A percentile compares a stretch with the other conserved stretches of the same genome.
Evolutionary conservation across 2,329 filamentous ascomycete species (phyloP).

Genomic region (Cercospora nicotianae): DNA sequence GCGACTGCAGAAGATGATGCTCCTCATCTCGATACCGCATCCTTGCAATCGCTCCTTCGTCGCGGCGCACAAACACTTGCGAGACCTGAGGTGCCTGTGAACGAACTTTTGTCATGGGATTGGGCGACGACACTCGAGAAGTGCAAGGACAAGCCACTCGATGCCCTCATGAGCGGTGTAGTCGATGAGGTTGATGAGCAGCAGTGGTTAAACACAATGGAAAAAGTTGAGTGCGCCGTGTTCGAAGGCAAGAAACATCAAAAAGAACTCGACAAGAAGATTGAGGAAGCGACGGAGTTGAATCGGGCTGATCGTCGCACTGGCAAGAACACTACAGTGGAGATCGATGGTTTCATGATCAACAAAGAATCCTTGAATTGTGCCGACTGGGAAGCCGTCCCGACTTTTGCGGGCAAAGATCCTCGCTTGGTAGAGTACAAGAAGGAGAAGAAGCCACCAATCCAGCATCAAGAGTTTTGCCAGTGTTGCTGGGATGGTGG

Average conservation of each 20-base stretch:
- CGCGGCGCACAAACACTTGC: slow-evolving; percentile 56
- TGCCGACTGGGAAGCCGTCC: slow-evolving; percentile 58
- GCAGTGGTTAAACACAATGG: slow-evolving; percentile 58
- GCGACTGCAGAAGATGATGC: slow-evolving; percentile 50
- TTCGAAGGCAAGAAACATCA: slow-evolving; percentile 58
- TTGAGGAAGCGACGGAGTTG: slow-evolving; percentile 32
- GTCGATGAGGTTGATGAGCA: slow-evolving; percentile 48
- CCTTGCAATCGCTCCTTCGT: slow-evolving; percentile 57
- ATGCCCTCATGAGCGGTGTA: slow-evolving; percentile 43
- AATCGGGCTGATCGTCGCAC: slow-evolving; percentile 51
- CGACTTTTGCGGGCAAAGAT: slow-evolving; percentile 58
- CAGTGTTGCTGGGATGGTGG: slow-evolving; percentile 55
- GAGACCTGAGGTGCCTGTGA: slow-evolving; percentile 54
- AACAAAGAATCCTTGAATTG: slow-evolving; percentile 58
- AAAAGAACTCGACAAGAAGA: slow-evolving; percentile 40
- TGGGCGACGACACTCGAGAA: slow-evolving; percentile 55
- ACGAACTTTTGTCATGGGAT: slow-evolving; percentile 60
- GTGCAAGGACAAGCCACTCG: slow-evolving; percentile 54
- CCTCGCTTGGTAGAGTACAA: slow-evolving; percentile 52
- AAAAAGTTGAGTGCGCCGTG: slow-evolving; percentile 57
- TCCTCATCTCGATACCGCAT: slow-evolving; percentile 53
- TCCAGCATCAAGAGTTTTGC: slow-evolving; percentile 55
- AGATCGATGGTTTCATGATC: slow-evolving; percentile 57
- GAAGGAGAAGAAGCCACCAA: slow-evolving; percentile 49
- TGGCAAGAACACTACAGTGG: slow-evolving; percentile 60